These are phyloP conservation scores for Pseudogymnoascus verrucosus DNA, from an alignment of 2,329 filamentous ascomycete species.

Conservation along the genomic window DNA sequence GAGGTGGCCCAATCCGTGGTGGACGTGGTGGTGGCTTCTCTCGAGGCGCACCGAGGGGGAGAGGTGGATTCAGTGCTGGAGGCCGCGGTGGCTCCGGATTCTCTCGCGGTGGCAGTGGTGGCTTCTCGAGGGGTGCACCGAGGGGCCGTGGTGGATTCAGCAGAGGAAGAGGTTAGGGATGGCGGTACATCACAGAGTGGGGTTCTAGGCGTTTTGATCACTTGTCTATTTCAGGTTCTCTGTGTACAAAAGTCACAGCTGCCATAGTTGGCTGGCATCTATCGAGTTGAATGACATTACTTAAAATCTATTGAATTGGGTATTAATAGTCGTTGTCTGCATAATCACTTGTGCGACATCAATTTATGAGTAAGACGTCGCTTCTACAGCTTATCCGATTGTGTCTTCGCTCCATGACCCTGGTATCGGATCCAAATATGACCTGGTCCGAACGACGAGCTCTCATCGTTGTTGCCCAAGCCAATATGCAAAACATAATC, in stretches of 20 bases:
- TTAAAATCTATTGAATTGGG: conserved; percentile 8
- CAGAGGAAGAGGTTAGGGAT: conserved; percentile 22
- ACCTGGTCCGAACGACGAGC: background rate
- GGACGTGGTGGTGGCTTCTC: conserved; percentile 30
- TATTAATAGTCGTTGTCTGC: conserved; percentile 5
- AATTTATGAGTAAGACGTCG: background rate
- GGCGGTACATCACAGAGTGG: background rate
- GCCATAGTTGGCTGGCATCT: conserved; percentile 9
- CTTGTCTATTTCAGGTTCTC: conserved; percentile 11
- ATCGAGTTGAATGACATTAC: conserved; percentile 4
- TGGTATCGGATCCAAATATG: background rate
- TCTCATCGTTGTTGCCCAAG: background rate
- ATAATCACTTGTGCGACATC: background rate
- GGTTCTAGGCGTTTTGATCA: conserved; percentile 9
- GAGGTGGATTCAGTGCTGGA: conserved; percentile 40
- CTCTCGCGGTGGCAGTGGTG: conserved; percentile 31
- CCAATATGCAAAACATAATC: background rate
- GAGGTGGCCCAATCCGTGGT: conserved; percentile 36
- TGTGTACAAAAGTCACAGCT: conserved; percentile 10
- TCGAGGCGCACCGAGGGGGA: conserved; percentile 45
- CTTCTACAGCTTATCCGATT: background rate
- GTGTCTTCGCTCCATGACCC: background rate
- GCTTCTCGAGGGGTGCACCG: conserved; percentile 18
- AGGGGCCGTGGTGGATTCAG: conserved; percentile 25
- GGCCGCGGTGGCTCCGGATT: conserved; percentile 36